Percentiles rank a stretch among this genome's conserved stretches.
Evolutionary conservation across 129 eudicot genomes (phyloP).

Genomic region (Centella asiatica): DNA sequence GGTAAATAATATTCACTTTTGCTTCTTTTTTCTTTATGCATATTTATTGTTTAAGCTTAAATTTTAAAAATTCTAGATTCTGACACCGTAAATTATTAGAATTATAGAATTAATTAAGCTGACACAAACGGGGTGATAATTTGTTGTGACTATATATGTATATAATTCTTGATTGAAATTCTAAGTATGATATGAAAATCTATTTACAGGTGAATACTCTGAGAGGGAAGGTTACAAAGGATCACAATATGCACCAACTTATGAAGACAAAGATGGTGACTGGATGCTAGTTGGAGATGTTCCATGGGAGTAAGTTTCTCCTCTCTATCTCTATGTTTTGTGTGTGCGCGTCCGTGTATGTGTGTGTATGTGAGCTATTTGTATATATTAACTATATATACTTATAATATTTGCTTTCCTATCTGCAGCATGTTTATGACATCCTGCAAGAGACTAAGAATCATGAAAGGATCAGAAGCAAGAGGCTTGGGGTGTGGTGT

Average conservation of each 20-base stretch:
- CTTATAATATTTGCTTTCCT: conserved; percentile 18
- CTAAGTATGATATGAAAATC: not conserved
- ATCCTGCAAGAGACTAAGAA: conserved; percentile 75
- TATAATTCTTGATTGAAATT: not conserved
- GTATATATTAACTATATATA: not conserved
- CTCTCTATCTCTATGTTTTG: not conserved
- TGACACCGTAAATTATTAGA: no score
- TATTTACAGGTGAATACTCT: conserved; percentile 40
- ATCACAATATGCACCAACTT: conserved; percentile 72
- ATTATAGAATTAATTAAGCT: no score
- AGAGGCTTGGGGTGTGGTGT: conserved; percentile 56
- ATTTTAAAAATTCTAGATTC: no score
- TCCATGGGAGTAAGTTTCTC: conserved; percentile 72
- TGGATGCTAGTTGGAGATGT: conserved; percentile 98
- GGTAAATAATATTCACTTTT: conserved; percentile 17
- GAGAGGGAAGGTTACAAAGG: conserved; percentile 89
- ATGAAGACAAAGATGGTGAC: conserved; percentile 95
- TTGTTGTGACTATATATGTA: no score
- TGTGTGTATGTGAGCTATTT: not conserved
- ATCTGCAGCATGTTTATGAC: conserved; percentile 63
- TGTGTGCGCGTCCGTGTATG: not conserved
- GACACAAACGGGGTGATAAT: no score
- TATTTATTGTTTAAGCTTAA: no score
- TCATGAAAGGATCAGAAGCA: conserved; percentile 79
- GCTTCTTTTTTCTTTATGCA: no score